phyloP scores from a whole-genome alignment of 305 asterid species.

The Fraxinus albicans region DNA sequence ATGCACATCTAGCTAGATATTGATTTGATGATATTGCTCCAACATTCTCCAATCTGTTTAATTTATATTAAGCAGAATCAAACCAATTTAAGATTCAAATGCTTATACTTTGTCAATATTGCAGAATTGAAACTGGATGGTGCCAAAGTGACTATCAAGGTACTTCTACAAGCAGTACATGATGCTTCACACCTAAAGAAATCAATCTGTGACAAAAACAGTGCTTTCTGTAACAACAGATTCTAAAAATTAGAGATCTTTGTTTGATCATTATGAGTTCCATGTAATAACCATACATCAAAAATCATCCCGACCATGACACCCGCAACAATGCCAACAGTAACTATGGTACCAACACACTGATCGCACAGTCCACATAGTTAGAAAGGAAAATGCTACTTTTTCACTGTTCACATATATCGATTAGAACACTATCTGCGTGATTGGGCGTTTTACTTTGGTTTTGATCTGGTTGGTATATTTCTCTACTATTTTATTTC shows the following conservation, averaged over 20 bases:
- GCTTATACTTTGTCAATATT: neutral
- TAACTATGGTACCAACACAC: neutral
- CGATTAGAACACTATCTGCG: neutral
- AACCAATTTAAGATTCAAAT: neutral
- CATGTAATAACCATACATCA: neutral
- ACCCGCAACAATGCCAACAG: neutral
- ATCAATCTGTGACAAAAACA: neutral
- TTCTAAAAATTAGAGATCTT: neutral
- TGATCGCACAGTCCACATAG: neutral
- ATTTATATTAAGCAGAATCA: neutral
- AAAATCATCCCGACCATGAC: neutral
- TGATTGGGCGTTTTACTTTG: neutral
- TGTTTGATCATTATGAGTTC: neutral
- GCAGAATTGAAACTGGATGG: neutral
- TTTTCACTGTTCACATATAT: neutral
- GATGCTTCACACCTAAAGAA: neutral
- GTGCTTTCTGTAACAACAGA: neutral
- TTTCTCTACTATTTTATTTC: neutral
- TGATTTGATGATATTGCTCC: neutral
- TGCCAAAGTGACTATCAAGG: neutral
- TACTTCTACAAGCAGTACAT: neutral
- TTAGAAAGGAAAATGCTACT: neutral
- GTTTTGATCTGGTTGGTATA: no score
- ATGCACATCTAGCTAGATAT: neutral
- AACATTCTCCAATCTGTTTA: neutral